phyloP scores from a whole-genome alignment of 345 rosid genomes.

The Pugionium dolabratum region DNA sequence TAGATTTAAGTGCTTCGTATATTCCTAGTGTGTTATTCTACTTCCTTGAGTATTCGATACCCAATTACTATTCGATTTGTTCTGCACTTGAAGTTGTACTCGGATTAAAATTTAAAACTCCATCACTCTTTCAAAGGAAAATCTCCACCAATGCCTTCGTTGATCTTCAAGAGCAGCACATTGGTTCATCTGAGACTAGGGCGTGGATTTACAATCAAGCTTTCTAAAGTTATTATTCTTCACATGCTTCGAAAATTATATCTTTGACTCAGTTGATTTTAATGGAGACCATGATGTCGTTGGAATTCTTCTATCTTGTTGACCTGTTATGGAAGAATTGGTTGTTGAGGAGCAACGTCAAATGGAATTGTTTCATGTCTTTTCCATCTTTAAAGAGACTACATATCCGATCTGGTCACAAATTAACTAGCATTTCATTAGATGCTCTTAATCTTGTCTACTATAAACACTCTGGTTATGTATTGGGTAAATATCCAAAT shows the following conservation, averaged over 20 bases:
- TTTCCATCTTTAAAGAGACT: slow-evolving; percentile 9
- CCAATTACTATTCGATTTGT: no score
- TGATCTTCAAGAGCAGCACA: slow-evolving; percentile 10
- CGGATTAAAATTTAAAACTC: no score
- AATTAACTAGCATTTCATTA: neutral
- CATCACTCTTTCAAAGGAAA: no score
- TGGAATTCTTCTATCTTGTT: neutral
- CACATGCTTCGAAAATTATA: neutral
- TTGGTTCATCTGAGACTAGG: slow-evolving; percentile 12
- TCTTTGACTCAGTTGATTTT: neutral
- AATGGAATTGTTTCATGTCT: neutral
- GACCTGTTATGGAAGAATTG: no score
- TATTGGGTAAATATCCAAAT: neutral
- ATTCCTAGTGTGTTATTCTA: no score
- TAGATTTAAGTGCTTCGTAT: no score
- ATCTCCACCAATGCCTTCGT: neutral
- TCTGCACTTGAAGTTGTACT: no score
- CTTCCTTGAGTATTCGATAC: no score
- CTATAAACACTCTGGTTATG: neutral
- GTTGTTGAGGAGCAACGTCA: no score
- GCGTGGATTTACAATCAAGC: neutral
- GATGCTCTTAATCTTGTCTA: slow-evolving; percentile 23
- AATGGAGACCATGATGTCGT: neutral
- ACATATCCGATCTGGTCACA: neutral
- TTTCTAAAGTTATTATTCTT: neutral